A percentile compares a stretch with the other conserved stretches of the same genome.
phyloP scores from a whole-genome alignment of 345 rosid species.

The Citrus mangshanensis region DNA sequence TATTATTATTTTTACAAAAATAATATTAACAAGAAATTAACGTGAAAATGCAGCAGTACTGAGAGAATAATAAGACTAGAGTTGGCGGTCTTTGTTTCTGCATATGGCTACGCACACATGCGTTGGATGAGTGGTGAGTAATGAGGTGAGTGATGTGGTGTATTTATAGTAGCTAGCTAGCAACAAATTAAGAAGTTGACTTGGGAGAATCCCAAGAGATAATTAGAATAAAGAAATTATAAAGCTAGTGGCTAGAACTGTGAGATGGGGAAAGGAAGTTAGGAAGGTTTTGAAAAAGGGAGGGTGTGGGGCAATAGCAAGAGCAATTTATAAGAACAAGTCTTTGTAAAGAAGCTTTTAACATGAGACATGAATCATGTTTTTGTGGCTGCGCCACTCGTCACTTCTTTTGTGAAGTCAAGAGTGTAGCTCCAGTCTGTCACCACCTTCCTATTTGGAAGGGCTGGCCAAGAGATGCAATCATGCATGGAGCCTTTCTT shows the following conservation, averaged over 20 bases:
- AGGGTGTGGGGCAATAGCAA: slow-evolving; percentile 23
- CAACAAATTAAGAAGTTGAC: slow-evolving; percentile 28
- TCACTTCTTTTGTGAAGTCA: not conserved
- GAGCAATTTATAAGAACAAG: not conserved
- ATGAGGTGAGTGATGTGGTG: slow-evolving; percentile 10
- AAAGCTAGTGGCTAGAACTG: slow-evolving; percentile 23
- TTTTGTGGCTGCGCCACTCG: not conserved
- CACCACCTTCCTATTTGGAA: not conserved
- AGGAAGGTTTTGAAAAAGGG: slow-evolving; percentile 10
- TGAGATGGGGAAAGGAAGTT: not conserved
- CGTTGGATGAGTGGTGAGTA: not conserved
- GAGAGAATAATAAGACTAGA: not conserved
- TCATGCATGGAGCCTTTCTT: not conserved
- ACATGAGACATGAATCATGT: slow-evolving; percentile 12
- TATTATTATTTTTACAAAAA: not conserved
- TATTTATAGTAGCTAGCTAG: slow-evolving; percentile 33
- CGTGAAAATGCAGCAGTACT: not conserved
- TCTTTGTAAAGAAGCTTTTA: not conserved
- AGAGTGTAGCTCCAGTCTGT: not conserved
- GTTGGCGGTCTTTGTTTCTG: slow-evolving; percentile 6
- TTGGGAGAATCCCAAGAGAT: slow-evolving; percentile 21
- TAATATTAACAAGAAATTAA: not conserved
- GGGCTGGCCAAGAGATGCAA: not conserved
- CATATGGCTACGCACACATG: not conserved
- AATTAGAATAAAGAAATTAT: not conserved